These are phyloP conservation scores for Botrytis fabae DNA, from an alignment of 2,329 filamentous ascomycete genomes.

Conservation along the genomic window DNA sequence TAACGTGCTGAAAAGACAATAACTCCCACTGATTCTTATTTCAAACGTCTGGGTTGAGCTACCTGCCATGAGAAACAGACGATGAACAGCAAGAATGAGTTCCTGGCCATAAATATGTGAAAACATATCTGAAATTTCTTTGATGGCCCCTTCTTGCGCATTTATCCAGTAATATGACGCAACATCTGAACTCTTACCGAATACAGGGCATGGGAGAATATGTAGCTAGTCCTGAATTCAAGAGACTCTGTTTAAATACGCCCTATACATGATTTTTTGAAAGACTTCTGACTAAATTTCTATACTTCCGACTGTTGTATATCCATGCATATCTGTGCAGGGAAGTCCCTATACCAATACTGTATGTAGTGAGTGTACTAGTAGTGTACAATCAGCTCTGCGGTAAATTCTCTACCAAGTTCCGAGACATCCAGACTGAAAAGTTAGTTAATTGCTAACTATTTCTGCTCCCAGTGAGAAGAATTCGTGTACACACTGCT, in stretches of 20 bases:
- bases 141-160: background rate
- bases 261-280: rapidly evolving
- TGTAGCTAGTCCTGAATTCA: background rate
- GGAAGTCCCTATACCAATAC: too few species aligned
- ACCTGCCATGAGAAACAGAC: rapidly evolving
- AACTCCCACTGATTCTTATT: background rate
- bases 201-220: background rate
- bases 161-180: background rate
- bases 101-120: background rate
- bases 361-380: too few species aligned
- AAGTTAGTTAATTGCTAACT: too few species aligned
- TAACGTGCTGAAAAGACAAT: background rate
- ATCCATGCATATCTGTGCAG: too few species aligned
- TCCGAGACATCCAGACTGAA: too few species aligned
- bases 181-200: too few species aligned
- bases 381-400: too few species aligned
- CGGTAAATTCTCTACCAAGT: too few species aligned
- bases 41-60: background rate
- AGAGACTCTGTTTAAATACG: rapidly evolving
- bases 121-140: background rate
- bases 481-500: too few species aligned
- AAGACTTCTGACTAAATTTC: background rate
- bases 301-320: background rate
- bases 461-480: too few species aligned
- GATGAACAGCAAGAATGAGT: background rate